Percentiles rank a stretch among this genome's conserved stretches.
Evolutionary conservation across 1,284 basidiomycete genomes (phyloP).

Genomic region (Tremellales sp.): DNA sequence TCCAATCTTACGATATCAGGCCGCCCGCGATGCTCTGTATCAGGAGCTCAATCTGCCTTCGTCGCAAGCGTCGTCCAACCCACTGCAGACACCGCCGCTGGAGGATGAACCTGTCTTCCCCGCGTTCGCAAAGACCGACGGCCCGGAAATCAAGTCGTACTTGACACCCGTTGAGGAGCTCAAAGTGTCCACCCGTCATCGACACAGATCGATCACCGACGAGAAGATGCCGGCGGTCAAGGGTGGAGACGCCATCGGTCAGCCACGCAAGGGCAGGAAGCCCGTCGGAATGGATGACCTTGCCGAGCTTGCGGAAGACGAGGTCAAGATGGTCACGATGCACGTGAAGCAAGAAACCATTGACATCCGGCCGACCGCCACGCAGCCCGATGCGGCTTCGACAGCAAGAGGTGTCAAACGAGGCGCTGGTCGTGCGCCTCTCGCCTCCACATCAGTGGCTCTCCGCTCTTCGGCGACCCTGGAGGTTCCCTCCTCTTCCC

Average conservation of each 20-base stretch:
- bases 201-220: background rate
- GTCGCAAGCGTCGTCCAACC: slow-evolving; percentile 54
- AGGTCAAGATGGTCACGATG: background rate
- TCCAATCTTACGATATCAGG: slow-evolving; percentile 42
- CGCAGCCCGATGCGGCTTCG: too few relatives aligned
- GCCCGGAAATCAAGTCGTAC: background rate
- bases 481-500: background rate
- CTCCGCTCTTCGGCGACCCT: background rate
- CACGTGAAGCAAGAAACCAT: too few relatives aligned
- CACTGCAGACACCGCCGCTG: slow-evolving; percentile 35
- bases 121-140: background rate
- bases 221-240: slow-evolving; percentile 7
- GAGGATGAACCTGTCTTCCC: slow-evolving; percentile 12
- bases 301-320: background rate
- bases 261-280: slow-evolving; percentile 29
- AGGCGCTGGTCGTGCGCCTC: background rate
- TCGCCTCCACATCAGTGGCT: background rate
- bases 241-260: slow-evolving; percentile 36
- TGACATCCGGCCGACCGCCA: too few relatives aligned
- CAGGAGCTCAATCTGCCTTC: slow-evolving; percentile 60
- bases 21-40: slow-evolving; percentile 55
- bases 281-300: background rate
- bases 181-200: background rate
- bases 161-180: background rate
- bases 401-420: background rate